Base-by-base conservation (phyloP, 495 filamentous ascomycete genomes). In the Trichocladium antarcticum region DNA sequence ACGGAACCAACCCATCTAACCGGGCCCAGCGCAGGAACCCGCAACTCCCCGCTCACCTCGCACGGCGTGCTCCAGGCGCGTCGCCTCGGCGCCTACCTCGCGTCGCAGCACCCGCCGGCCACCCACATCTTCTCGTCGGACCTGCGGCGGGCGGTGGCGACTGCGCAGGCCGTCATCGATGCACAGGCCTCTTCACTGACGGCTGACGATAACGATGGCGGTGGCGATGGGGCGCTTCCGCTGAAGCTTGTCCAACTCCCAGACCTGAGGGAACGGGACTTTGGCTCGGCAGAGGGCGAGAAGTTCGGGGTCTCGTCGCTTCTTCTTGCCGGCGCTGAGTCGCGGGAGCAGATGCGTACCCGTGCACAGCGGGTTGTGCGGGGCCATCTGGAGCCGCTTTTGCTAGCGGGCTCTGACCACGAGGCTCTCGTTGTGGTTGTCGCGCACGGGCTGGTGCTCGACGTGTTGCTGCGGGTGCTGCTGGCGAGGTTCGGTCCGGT, bases 401-500 rank as follows among this genome's bases (percentile, higher is more conserved):
- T 14, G 12, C 10, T 58, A 70, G 17, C 14, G 10, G 56, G 60
- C 10, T 52, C 62, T 47, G 53, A 10, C 43, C 44, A 5, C 37
- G 46, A 10, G 50, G n/a, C 11, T 45, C 6, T 58, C 68, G 62
- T 90, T 10, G 81, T 78, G 17, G 66, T 90, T 20, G 84, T 90
- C 14, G 80, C 86, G 11, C 88, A 95, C 60, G 88, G 88, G 34
- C 79, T 90, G 24, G 80, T 93, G 19, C 75, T 94, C 1, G 76
- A 74, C 17, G 67, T 77, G 17, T 60, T 94, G 0, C 80, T 86
- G 75, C 70, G 71, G 44, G 70, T 74, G 27, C 64, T 93, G 32
- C 57, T 87, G 16, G 62, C 62, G 15, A 42, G 49, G 42, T 62
- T 44, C 39, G 55, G 54, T 4, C 49, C 57, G 0, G 37, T 6